Conservation (phyloP, 179 eudicot genomes). For the Carnegiea gigantea region DNA sequence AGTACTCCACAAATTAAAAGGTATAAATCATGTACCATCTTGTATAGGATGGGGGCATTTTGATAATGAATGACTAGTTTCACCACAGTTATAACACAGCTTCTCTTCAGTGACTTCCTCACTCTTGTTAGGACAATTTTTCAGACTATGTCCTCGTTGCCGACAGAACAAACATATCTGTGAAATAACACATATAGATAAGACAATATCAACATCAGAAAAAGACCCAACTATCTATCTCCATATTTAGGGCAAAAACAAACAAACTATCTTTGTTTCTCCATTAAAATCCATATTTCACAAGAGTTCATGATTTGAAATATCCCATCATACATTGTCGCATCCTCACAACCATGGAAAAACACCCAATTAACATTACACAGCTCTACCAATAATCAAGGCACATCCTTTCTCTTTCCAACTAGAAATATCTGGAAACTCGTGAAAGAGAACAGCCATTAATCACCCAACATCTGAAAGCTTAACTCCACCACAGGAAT, state of each 20-base stretch:
- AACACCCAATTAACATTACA: neutral
- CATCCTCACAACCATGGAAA: neutral
- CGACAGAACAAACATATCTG: conserved; percentile 91
- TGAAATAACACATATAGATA: conserved; percentile 14
- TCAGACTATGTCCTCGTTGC: conserved; percentile 81
- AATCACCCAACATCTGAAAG: conserved; percentile 1
- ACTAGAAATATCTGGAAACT: neutral
- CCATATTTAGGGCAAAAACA: neutral
- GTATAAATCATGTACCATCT: conserved; percentile 54
- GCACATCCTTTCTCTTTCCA: neutral
- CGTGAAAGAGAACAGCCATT: neutral
- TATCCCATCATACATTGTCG: neutral
- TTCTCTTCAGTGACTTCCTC: conserved; percentile 60
- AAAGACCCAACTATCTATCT: neutral
- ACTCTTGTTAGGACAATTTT: conserved; percentile 69
- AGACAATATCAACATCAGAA: neutral
- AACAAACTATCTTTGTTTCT: neutral
- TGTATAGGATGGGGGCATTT: conserved; percentile 65
- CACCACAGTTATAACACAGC: conserved; percentile 91
- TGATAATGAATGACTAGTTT: conserved; percentile 67
- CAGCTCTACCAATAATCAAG: neutral
- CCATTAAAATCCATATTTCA: neutral
- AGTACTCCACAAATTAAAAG: neutral
- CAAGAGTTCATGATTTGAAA: neutral
- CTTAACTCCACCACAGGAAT: neutral